phyloP scores from a whole-genome alignment of 2,329 filamentous ascomycete species.

The Ampelomyces quisqualis region DNA sequence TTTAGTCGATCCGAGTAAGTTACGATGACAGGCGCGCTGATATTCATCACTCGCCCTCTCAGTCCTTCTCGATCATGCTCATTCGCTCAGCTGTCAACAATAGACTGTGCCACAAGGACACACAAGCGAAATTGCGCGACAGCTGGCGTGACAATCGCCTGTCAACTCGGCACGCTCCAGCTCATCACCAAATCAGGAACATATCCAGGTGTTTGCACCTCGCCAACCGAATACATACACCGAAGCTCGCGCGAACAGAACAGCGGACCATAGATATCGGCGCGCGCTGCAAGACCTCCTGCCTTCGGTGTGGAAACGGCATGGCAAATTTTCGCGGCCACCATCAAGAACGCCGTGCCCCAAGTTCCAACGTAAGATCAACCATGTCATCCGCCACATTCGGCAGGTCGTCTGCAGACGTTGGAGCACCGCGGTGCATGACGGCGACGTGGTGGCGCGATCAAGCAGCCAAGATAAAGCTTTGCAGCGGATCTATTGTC shows the following conservation, averaged over 20 bases:
- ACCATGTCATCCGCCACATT: conserved; percentile 11
- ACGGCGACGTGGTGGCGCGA: conserved; percentile 15
- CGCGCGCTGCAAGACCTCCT: neutral
- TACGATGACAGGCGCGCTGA: too few relatives aligned
- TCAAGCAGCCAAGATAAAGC: conserved; percentile 33
- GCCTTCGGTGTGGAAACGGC: neutral
- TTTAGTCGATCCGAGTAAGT: too few relatives aligned
- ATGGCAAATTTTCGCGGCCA: conserved; percentile 12
- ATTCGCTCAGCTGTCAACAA: too few relatives aligned
- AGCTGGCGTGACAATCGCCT: neutral
- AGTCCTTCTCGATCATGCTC: neutral
- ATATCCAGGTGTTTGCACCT: too few relatives aligned
- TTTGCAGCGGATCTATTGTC: conserved; percentile 19
- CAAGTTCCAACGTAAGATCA: conserved; percentile 26
- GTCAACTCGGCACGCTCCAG: too few relatives aligned
- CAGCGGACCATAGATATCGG: neutral
- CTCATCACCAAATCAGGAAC: too few relatives aligned
- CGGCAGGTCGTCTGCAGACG: conserved; percentile 28
- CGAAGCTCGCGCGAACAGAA: conserved; percentile 7
- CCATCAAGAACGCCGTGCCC: conserved; percentile 5
- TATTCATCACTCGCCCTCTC: neutral
- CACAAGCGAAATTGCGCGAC: neutral
- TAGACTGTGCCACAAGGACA: neutral
- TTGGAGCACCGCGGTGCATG: conserved; percentile 2
- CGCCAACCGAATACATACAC: too few relatives aligned